Evolutionary conservation across 2,329 filamentous ascomycete genomes (phyloP), one percentile per base, ranked within the genome.

Genomic region (Neodidymelliopsis sp.): DNA sequence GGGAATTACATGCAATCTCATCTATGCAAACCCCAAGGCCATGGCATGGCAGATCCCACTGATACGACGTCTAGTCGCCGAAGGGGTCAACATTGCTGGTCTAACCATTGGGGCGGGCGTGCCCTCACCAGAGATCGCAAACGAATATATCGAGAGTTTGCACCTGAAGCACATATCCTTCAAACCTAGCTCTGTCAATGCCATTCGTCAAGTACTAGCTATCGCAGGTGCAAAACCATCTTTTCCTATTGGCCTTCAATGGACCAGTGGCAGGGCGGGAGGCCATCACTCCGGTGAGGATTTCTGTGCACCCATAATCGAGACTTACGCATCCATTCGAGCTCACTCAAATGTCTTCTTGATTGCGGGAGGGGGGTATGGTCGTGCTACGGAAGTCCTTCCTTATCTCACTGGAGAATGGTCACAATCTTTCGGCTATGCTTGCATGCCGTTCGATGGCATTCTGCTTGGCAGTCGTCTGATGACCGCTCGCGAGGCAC

Each of bases 231-330:
- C 90, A n/a, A 94, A 96, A 72, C 91, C 92, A 2, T 87, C 84
- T 20, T 96, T 97, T 81, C 92, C 92, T n/a, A 84, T 96, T 41
- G 85, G 96, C 42, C 79, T 96, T 54, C 92, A 97, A 75, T 97
- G 92, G 92, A 97, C 92, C 52, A 92, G 92, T 69, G 92, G 92
- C 29, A 88, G 92, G 75, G 92, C 91, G 59, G 92, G 92, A 77
- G 92, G 92, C 48, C 92, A 96, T 73, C 92, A 97, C 77, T 96
- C 91, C 1, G 96, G 87, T 56, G 92, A 97, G 72, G 92, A 97
- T 73, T 96, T 97, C 81, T 92, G 96, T 74, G 87, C 92, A 67
- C 92, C 92, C 4, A 87, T 97, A 33, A 79, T 97, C 6, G 86
- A 90, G 65, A 95, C 96, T 89, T 97, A 97, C 72, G 84, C 86